These are phyloP conservation scores for Magnusiomyces magnusii DNA, from an alignment of 1,139 yeast genomes.

Conservation along the genomic window DNA sequence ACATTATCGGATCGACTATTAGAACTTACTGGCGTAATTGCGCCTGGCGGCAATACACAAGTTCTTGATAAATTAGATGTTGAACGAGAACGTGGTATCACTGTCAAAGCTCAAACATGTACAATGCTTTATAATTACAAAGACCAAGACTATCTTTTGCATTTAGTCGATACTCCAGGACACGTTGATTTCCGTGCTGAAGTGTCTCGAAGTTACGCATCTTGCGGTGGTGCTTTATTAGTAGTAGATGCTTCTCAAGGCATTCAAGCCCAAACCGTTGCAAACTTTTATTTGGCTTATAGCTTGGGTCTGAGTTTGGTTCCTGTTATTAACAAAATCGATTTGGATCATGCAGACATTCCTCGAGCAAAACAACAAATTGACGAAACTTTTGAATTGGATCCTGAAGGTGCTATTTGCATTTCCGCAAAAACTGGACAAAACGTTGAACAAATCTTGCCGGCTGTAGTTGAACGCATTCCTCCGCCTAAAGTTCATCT, in stretches of 20 bases:
- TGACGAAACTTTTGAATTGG: constrained; percentile 72
- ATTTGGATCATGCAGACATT: constrained; percentile 81
- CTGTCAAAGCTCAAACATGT: constrained; percentile 95
- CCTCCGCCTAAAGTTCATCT: constrained; percentile 62
- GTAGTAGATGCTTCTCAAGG: constrained; percentile 96
- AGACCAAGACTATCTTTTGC: constrained; percentile 67
- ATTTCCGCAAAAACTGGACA: constrained; percentile 91
- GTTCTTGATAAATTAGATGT: constrained; percentile 90
- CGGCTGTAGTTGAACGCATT: constrained; percentile 68
- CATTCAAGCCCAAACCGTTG: constrained; percentile 96
- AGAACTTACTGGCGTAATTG: constrained; percentile 83
- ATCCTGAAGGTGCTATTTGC: constrained; percentile 64
- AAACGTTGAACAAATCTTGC: constrained; percentile 67
- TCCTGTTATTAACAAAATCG: constrained; percentile 90
- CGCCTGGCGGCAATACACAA: constrained; percentile 69
- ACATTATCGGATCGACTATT: constrained; percentile 81
- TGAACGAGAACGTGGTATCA: constrained; percentile 92
- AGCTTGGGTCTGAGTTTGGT: constrained; percentile 73
- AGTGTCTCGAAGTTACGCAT: constrained; percentile 87
- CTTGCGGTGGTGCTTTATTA: constrained; percentile 90
- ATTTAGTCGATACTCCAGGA: constrained; percentile 95
- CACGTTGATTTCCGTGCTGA: constrained; percentile 96
- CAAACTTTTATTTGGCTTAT: constrained; percentile 85
- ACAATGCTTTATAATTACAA: constrained; percentile 79
- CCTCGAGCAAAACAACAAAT: constrained; percentile 76